phyloP scores from a whole-genome alignment of 2,329 filamentous ascomycete genomes.

The Cladosporium sp. region DNA sequence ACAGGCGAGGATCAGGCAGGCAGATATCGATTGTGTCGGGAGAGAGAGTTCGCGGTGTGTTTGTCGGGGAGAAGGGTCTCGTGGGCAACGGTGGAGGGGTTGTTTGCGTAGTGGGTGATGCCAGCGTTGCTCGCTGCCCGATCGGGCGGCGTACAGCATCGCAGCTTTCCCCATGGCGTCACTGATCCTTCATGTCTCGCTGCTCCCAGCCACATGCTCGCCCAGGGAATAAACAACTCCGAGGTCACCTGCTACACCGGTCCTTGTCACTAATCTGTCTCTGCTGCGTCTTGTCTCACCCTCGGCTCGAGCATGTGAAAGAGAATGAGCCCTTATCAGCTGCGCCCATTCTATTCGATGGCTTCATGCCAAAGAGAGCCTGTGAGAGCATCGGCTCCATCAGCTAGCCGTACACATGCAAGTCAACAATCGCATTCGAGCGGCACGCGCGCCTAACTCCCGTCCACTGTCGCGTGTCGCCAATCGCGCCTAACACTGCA shows the following conservation, averaged over 20 bases:
- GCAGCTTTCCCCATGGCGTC: neutral
- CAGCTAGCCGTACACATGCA: no score
- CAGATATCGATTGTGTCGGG: no score
- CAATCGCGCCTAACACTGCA: no score
- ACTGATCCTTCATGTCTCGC: slow-evolving; percentile 1
- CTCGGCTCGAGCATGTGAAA: neutral
- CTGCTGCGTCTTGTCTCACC: neutral
- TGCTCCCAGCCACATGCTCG: neutral
- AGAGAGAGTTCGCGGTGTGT: neutral
- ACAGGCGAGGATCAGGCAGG: neutral
- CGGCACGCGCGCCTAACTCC: no score
- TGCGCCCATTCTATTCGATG: no score
- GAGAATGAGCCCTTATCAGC: neutral
- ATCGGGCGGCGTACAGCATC: neutral
- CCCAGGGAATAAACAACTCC: no score
- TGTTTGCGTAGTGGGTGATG: neutral
- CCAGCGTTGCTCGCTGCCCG: neutral
- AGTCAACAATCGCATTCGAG: no score
- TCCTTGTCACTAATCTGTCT: neutral
- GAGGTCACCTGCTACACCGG: neutral
- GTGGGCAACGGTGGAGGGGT: neutral
- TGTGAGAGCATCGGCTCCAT: no score
- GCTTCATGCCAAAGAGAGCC: no score
- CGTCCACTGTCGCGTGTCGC: no score
- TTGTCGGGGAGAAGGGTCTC: neutral